A percentile compares a stretch with the other conserved stretches of the same genome.
These are phyloP conservation scores for Chlorella sp. DNA, from an alignment of 139 green algal species.

Conservation along the genomic window DNA sequence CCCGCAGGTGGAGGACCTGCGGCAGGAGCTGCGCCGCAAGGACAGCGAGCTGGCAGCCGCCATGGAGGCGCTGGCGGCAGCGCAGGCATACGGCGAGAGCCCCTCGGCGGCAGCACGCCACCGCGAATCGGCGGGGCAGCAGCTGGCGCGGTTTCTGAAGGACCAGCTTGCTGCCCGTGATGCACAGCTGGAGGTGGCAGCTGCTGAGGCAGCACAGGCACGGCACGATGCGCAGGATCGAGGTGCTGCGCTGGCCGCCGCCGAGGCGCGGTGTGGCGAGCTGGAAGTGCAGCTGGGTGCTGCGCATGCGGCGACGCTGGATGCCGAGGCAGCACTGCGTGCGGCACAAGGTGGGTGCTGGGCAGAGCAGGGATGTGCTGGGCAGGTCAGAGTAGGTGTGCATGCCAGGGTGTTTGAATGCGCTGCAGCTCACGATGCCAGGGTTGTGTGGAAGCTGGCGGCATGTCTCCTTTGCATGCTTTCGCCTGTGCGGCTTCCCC, in stretches of 20 bases:
- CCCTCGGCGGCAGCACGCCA: neutral
- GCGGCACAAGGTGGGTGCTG: neutral
- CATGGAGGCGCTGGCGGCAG: constrained; percentile 13
- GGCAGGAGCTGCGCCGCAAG: constrained; percentile 15
- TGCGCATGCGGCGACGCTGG: neutral
- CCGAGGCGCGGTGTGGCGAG: neutral
- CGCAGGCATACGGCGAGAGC: constrained; percentile 7
- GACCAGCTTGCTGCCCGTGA: constrained; percentile 42
- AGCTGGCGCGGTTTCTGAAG: constrained; percentile 58
- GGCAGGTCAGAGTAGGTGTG: neutral
- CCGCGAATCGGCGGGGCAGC: constrained; percentile 37
- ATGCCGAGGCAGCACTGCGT: neutral
- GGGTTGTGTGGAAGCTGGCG: too few relatives aligned
- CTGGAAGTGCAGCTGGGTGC: neutral
- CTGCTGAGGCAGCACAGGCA: neutral
- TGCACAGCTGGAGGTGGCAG: constrained; percentile 2
- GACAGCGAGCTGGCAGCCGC: constrained; percentile 11
- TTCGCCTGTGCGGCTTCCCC: neutral
- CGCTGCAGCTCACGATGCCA: neutral
- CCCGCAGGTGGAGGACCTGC: constrained; percentile 5
- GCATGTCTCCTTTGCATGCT: neutral
- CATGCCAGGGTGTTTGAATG: neutral
- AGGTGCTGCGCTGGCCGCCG: constrained; percentile 23
- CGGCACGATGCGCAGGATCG: constrained; percentile 1
- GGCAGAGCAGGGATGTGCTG: neutral